Conservation (phyloP, 1,284 basidiomycete genomes). For the Filobasidium uniguttulatum region DNA sequence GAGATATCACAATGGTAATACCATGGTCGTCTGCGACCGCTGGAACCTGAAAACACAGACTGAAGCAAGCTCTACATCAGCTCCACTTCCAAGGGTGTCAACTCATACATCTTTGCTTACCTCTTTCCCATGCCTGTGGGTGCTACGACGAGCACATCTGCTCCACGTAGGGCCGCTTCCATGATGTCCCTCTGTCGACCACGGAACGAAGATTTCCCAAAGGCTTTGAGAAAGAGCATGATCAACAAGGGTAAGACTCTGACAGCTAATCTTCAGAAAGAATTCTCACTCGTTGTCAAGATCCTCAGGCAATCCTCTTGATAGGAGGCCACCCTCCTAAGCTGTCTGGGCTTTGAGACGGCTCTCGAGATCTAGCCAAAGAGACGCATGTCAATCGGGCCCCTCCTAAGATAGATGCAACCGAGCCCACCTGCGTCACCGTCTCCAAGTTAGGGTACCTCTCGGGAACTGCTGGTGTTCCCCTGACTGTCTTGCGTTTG, state of each 20-base stretch:
- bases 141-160: slow-evolving; percentile 67
- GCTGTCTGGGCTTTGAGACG: slow-evolving; percentile 16
- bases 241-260: neutral
- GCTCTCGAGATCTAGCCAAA: slow-evolving; percentile 12
- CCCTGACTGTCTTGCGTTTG: too few relatives aligned
- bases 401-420: too few relatives aligned
- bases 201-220: slow-evolving; percentile 53
- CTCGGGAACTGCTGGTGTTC: slow-evolving; percentile 9
- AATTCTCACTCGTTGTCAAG: slow-evolving; percentile 27
- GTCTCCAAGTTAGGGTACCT: slow-evolving; percentile 20
- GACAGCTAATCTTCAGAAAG: neutral
- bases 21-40: slow-evolving; percentile 58
- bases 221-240: slow-evolving; percentile 40
- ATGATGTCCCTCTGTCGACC: slow-evolving; percentile 66
- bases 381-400: too few relatives aligned
- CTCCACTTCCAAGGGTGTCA: slow-evolving; percentile 1
- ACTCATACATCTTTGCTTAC: slow-evolving; percentile 31
- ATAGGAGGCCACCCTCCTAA: slow-evolving; percentile 25
- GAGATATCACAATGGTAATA: slow-evolving; percentile 63
- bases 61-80: too few relatives aligned
- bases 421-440: slow-evolving; percentile 13
- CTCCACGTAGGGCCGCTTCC: slow-evolving; percentile 50
- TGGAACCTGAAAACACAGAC: slow-evolving; percentile 75
- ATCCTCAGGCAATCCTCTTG: slow-evolving; percentile 28
- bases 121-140: slow-evolving; percentile 78